Conservation (phyloP, 2,329 filamentous ascomycete species). For the Metarhizium humberi region DNA sequence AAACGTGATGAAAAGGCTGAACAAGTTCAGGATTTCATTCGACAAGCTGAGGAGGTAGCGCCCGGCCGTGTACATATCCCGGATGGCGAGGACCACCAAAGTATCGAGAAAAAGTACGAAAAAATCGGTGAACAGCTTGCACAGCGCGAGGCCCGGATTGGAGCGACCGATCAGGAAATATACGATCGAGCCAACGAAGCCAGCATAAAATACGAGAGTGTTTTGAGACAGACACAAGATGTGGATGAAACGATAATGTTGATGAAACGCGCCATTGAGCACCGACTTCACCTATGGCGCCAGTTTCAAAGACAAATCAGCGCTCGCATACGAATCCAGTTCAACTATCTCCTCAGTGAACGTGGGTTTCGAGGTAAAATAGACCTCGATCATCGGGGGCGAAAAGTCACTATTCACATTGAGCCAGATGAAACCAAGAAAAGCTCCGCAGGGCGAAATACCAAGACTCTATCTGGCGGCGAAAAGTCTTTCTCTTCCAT, state of each 20-base stretch:
- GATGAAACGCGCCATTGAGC: slow-evolving; percentile 51
- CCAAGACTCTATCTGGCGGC: slow-evolving; percentile 87
- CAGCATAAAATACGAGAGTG: slow-evolving; percentile 31
- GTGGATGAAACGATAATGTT: slow-evolving; percentile 30
- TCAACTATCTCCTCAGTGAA: slow-evolving; percentile 81
- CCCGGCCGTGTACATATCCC: slow-evolving; percentile 51
- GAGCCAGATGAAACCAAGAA: slow-evolving; percentile 61
- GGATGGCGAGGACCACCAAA: slow-evolving; percentile 51
- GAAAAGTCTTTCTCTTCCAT: slow-evolving; percentile 98
- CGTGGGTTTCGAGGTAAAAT: slow-evolving; percentile 80
- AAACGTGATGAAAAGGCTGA: slow-evolving; percentile 37
- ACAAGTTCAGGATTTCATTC: slow-evolving; percentile 43
- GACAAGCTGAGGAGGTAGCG: slow-evolving; percentile 44
- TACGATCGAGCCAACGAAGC: slow-evolving; percentile 36
- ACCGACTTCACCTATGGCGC: slow-evolving; percentile 68
- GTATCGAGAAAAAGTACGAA: slow-evolving; percentile 43
- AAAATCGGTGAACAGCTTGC: slow-evolving; percentile 50
- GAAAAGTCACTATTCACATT: slow-evolving; percentile 68
- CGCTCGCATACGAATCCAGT: slow-evolving; percentile 74
- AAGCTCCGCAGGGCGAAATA: slow-evolving; percentile 64
- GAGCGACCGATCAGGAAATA: slow-evolving; percentile 58
- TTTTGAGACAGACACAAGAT: slow-evolving; percentile 31
- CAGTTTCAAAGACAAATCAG: slow-evolving; percentile 80
- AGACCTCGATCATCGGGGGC: slow-evolving; percentile 65
- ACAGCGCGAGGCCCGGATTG: slow-evolving; percentile 45